Conservation (phyloP, 2,329 filamentous ascomycete species). For the Aureobasidium sp. region DNA sequence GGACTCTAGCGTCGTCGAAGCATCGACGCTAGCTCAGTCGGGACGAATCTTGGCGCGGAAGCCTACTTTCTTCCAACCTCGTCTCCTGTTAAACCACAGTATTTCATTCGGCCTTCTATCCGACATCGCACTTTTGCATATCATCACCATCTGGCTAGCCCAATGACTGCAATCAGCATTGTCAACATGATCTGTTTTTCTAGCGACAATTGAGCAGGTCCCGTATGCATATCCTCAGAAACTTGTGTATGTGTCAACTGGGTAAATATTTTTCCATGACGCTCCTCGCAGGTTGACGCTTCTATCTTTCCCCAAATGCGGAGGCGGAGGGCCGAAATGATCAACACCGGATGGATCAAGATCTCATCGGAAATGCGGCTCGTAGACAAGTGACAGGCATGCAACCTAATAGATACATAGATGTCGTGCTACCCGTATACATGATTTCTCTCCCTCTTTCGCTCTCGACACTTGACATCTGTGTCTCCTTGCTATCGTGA, state of each 20-base stretch:
- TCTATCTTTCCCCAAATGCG: slow-evolving; percentile 2
- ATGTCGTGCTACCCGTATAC: neutral
- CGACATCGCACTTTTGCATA: neutral
- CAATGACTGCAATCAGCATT: no score
- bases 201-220: neutral
- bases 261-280: neutral
- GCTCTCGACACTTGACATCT: no score
- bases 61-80: neutral
- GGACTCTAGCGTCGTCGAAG: no score
- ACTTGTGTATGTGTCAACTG: no score
- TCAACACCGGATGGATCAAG: neutral
- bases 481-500: neutral
- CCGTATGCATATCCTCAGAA: no score
- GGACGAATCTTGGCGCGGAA: neutral
- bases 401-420: neutral
- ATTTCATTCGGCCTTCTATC: neutral
- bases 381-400: neutral
- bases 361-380: slow-evolving; percentile 9
- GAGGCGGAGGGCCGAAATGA: slow-evolving; percentile 11
- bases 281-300: neutral
- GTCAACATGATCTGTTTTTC: neutral
- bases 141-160: no score
- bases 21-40: neutral
- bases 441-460: neutral
- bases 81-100: neutral